Evolutionary conservation across 2,329 filamentous ascomycete genomes (phyloP).

Genomic region (Metarhizium anisopliae): DNA sequence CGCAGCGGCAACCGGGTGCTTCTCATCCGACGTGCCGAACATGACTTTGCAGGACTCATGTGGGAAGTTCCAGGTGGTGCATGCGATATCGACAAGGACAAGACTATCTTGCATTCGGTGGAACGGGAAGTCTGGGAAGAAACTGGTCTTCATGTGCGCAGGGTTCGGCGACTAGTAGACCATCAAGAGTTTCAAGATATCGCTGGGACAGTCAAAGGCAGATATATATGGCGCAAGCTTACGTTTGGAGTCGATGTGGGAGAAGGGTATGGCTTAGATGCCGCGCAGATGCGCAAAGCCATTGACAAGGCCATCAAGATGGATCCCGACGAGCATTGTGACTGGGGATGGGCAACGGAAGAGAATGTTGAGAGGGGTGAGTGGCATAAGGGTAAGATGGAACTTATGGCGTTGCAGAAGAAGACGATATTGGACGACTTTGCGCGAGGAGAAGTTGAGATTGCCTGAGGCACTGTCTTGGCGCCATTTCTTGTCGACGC

Average conservation of each 20-base stretch:
- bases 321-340: conserved; percentile 7
- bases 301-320: conserved; percentile 2
- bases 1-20: conserved; percentile 1
- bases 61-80: conserved; percentile 6
- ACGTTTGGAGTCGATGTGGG: conserved; percentile 7
- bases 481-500: background rate
- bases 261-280: background rate
- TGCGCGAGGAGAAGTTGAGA: background rate
- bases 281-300: background rate
- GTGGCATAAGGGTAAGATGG: conserved; percentile 1
- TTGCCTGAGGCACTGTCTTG: background rate
- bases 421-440: background rate
- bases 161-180: conserved; percentile 2
- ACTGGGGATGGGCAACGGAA: conserved; percentile 8
- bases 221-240: conserved; percentile 7
- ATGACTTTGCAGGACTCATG: conserved; percentile 4
- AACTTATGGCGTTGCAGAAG: background rate
- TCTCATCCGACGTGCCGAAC: conserved; percentile 5
- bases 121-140: conserved; percentile 6
- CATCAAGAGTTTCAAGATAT: conserved; percentile 3
- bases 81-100: conserved; percentile 3
- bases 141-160: conserved; percentile 2
- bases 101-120: conserved; percentile 1
- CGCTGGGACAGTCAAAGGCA: background rate
- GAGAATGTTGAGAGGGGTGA: background rate